phyloP scores from a whole-genome alignment of 441 rosid genomes.

The California macrophylla region DNA sequence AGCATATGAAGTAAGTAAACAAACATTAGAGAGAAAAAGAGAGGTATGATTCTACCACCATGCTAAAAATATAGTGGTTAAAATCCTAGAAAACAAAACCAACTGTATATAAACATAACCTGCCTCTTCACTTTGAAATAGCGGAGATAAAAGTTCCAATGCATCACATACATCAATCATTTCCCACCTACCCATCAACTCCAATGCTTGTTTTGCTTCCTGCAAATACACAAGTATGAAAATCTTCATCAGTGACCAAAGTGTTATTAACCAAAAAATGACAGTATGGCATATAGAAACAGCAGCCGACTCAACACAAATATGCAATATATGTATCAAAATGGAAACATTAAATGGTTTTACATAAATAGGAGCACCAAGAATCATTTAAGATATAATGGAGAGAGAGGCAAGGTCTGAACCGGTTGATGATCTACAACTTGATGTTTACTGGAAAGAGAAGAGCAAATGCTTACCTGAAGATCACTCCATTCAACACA shows the following conservation, averaged over 20 bases:
- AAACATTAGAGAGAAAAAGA: not conserved
- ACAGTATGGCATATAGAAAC: slow-evolving; percentile 1
- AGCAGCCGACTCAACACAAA: slow-evolving; percentile 12
- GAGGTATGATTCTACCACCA: not conserved
- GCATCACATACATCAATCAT: slow-evolving; percentile 93
- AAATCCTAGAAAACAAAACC: slow-evolving; percentile 3
- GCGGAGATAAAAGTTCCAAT: slow-evolving; percentile 85
- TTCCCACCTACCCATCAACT: slow-evolving; percentile 88
- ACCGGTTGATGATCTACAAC: not conserved
- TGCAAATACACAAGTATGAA: slow-evolving; percentile 33
- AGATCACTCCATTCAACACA: slow-evolving; percentile 99
- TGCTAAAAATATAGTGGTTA: not conserved
- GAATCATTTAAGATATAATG: not conserved
- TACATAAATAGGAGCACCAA: not conserved
- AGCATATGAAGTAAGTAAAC: not conserved
- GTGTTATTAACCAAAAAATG: not conserved
- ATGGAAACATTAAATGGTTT: not conserved
- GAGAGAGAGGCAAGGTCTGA: slow-evolving; percentile 5
- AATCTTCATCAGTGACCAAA: slow-evolving; percentile 17
- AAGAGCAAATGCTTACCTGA: slow-evolving; percentile 44
- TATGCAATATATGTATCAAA: not conserved
- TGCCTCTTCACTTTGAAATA: slow-evolving; percentile 97
- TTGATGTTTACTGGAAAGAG: not conserved
- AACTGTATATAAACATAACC: slow-evolving; percentile 13
- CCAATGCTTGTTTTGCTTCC: slow-evolving; percentile 97